Conservation (phyloP, 495 filamentous ascomycete species). For the Daldinia childiae region DNA sequence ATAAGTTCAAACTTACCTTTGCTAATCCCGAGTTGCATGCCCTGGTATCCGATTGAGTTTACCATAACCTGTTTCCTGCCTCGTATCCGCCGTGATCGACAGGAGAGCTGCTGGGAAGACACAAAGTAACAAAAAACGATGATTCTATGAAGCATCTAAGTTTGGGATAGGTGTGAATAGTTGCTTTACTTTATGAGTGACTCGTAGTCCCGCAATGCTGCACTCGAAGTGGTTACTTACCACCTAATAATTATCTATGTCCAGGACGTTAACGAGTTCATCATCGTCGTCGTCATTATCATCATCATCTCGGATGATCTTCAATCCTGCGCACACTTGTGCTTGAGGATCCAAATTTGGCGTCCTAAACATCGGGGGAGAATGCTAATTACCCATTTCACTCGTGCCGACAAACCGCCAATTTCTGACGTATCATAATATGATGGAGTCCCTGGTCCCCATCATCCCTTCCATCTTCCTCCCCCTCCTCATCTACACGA, state of each 20-base stretch:
- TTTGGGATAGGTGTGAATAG: background rate
- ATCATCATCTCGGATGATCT: background rate
- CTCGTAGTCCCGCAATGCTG: background rate
- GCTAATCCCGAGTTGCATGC: slow-evolving; percentile 9
- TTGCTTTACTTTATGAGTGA: background rate
- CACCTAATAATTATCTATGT: no score
- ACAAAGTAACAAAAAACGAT: background rate
- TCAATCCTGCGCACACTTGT: background rate
- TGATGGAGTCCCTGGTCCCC: background rate
- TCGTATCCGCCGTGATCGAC: slow-evolving; percentile 25
- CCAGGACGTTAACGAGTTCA: no score
- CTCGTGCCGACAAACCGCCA: no score
- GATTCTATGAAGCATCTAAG: background rate
- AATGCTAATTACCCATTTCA: no score
- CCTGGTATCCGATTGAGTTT: slow-evolving; percentile 23
- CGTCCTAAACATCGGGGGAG: no score
- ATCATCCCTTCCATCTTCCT: background rate
- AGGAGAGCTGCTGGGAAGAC: background rate
- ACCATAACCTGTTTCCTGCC: slow-evolving; percentile 11
- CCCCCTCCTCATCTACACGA: background rate
- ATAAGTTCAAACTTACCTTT: slow-evolving; percentile 6
- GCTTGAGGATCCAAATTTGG: background rate
- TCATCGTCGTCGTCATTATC: no score
- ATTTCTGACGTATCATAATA: no score
- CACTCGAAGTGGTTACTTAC: background rate